A percentile compares a stretch with the other conserved stretches of the same genome.
phyloP scores from a whole-genome alignment of 345 rosid genomes.

The Geranium rotundifolium region DNA sequence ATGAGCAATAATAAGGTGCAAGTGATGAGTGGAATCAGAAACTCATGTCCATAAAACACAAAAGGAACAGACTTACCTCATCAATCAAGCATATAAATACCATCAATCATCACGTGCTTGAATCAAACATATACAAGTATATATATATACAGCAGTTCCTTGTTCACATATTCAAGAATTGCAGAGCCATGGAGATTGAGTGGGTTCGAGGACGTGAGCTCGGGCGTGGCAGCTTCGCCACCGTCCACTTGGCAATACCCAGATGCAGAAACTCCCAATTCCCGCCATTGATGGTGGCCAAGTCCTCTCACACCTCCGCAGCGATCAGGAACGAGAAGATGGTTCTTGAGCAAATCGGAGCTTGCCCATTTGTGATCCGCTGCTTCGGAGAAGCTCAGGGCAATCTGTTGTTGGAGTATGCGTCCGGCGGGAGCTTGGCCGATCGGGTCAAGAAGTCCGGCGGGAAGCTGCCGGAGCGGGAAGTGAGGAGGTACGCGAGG shows the following conservation, averaged over 20 bases:
- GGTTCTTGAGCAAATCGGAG: conserved; percentile 27
- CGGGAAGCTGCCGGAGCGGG: conserved; percentile 39
- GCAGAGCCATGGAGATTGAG: conserved; percentile 21
- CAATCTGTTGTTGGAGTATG: conserved; percentile 60
- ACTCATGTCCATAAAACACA: no score
- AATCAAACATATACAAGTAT: no score
- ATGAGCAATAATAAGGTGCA: no score
- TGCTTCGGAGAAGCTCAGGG: conserved; percentile 43
- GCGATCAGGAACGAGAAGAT: conserved; percentile 45
- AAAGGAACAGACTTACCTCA: no score
- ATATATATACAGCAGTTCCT: no score
- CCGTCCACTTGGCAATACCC: conserved; percentile 39
- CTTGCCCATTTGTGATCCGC: conserved; percentile 35
- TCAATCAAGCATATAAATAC: no score
- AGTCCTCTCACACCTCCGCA: conserved; percentile 36
- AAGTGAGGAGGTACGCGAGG: conserved; percentile 32
- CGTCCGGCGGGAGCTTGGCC: conserved; percentile 58
- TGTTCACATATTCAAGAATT: no score
- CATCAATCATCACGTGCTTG: no score
- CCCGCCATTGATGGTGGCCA: conserved; percentile 51
- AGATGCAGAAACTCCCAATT: conserved; percentile 6
- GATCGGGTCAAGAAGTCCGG: conserved; percentile 15
- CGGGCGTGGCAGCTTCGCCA: conserved; percentile 60
- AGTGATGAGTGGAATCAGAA: no score
- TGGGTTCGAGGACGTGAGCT: conserved; percentile 62